Conservation (phyloP, 106 monocot species). For the Platanthera zijinensis region DNA sequence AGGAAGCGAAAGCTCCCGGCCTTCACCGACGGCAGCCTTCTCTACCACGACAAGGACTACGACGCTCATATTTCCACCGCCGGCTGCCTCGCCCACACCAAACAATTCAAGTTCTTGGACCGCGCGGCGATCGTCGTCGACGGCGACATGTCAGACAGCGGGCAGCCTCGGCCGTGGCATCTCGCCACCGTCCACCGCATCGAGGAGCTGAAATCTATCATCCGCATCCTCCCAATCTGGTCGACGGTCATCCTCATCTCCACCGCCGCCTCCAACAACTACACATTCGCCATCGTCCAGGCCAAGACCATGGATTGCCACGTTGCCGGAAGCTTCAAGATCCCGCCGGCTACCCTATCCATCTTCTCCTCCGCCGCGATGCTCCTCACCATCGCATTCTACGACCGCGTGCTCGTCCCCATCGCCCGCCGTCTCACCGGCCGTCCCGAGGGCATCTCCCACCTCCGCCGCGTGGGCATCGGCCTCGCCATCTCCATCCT, state of each 20-base stretch:
- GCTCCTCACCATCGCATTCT: conserved; percentile 34
- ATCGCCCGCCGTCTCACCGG: conserved; percentile 43
- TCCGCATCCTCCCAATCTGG: conserved; percentile 64
- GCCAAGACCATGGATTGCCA: conserved; percentile 61
- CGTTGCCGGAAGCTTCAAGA: conserved; percentile 30
- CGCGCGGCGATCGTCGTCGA: conserved; percentile 35
- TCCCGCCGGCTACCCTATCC: conserved; percentile 43
- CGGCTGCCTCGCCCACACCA: conserved; percentile 40
- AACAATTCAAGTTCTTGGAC: conserved; percentile 49
- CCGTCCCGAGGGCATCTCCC: conserved; percentile 32
- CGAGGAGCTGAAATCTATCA: conserved; percentile 59
- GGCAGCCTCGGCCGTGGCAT: conserved; percentile 30
- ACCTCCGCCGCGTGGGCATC: conserved; percentile 54
- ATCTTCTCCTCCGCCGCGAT: conserved; percentile 38
- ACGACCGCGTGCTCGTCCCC: conserved; percentile 50
- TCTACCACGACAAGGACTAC: conserved; percentile 52
- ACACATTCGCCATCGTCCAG: conserved; percentile 51
- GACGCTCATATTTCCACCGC: conserved; percentile 45
- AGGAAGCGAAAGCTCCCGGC: conserved; percentile 36
- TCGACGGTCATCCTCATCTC: conserved; percentile 32
- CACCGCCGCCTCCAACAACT: conserved; percentile 47
- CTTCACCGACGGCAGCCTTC: conserved; percentile 11
- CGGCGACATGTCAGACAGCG: conserved; percentile 26
- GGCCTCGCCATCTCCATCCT: conserved; percentile 41
- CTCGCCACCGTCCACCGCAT: conserved; percentile 57